These are phyloP conservation scores for Daldinia grandis DNA, from an alignment of 495 filamentous ascomycete genomes.

Conservation along the genomic window DNA sequence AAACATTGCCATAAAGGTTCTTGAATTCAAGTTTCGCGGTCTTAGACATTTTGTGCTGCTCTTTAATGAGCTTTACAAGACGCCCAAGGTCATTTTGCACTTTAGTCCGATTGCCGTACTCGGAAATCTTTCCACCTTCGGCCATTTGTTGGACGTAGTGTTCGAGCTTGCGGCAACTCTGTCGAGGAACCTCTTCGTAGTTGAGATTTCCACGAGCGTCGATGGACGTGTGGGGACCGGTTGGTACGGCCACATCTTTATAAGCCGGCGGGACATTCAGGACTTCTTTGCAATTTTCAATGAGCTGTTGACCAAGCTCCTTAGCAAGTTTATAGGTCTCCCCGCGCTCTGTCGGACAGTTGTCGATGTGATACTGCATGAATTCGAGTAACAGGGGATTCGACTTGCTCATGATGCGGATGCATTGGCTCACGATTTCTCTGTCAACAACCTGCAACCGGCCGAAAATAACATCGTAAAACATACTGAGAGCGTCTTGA, in stretches of 20 bases:
- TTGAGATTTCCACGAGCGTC: conserved; percentile 88
- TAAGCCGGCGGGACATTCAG: conserved; percentile 83
- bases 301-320: conserved; percentile 91
- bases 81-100: conserved; percentile 93
- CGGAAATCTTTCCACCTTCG: conserved; percentile 95
- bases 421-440: conserved; percentile 98
- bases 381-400: conserved; percentile 95
- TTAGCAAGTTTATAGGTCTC: conserved; percentile 98
- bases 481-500: conserved; percentile 97
- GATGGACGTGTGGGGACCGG: conserved; percentile 87
- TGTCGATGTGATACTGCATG: conserved; percentile 99
- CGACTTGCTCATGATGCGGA: conserved; percentile 98
- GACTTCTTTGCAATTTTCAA: conserved; percentile 96
- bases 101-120: conserved; percentile 98
- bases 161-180: conserved; percentile 94
- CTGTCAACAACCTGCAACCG: conserved; percentile 91
- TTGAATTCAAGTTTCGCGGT: conserved; percentile 95
- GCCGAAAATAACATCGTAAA: conserved; percentile 98
- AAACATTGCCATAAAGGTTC: conserved; percentile 88
- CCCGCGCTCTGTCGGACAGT: conserved; percentile 94
- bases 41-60: conserved; percentile 96
- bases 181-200: conserved; percentile 86
- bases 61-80: conserved; percentile 96
- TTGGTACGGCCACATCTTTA: conserved; percentile 94
- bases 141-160: conserved; percentile 99